Conservation (phyloP, 495 filamentous ascomycete species). For the Penicillium bovifimosum region DNA sequence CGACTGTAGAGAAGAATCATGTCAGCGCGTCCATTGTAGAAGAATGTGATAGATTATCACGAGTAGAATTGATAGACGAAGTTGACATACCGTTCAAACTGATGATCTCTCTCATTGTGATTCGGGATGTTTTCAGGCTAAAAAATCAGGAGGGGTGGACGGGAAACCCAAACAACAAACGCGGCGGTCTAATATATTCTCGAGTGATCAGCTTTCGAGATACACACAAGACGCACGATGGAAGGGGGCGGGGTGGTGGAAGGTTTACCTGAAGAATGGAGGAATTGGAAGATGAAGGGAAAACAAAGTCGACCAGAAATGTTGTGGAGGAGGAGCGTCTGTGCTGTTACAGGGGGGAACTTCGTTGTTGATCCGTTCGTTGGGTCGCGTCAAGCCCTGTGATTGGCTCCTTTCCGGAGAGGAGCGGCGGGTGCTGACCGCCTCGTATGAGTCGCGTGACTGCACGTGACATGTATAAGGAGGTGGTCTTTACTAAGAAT, state of each 20-base stretch:
- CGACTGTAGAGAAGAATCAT: conserved; percentile 56
- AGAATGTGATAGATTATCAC: conserved; percentile 17
- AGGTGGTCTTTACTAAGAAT: neutral
- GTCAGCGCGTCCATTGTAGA: conserved; percentile 19
- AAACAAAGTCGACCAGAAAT: conserved; percentile 24
- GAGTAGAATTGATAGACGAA: neutral
- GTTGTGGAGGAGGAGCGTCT: conserved; percentile 30
- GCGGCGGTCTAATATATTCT: conserved; percentile 20
- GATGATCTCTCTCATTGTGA: conserved; percentile 95
- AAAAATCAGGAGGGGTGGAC: conserved; percentile 29
- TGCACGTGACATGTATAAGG: too few species aligned
- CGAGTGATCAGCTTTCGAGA: conserved; percentile 13
- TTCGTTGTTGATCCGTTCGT: conserved; percentile 38
- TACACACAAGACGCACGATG: conserved; percentile 6
- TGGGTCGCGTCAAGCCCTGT: conserved; percentile 37
- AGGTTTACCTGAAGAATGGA: conserved; percentile 27
- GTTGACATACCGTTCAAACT: conserved; percentile 85
- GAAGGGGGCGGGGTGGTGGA: conserved; percentile 20
- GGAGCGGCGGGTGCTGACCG: conserved; percentile 23
- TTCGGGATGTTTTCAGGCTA: conserved; percentile 32
- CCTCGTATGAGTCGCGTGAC: conserved; percentile 2
- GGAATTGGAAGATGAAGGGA: conserved; percentile 23
- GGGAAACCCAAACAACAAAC: conserved; percentile 31
- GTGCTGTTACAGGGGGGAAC: conserved; percentile 27
- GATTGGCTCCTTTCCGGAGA: conserved; percentile 26